A percentile compares a stretch with the other conserved stretches of the same genome.
Evolutionary conservation across 2,329 filamentous ascomycete species (phyloP).

Genomic region (Alternaria sp.): DNA sequence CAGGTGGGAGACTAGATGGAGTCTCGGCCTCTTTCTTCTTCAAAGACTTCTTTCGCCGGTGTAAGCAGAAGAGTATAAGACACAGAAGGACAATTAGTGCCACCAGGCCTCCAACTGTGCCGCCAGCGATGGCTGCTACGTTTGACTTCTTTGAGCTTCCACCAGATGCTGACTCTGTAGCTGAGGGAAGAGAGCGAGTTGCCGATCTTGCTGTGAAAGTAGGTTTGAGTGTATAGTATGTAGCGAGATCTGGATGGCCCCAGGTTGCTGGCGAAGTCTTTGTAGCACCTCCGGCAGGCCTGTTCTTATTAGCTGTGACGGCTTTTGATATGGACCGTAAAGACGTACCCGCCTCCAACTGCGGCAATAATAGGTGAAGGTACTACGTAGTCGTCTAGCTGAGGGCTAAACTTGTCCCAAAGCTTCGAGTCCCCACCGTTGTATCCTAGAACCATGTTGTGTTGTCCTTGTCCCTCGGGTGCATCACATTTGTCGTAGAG

Average conservation of each 20-base stretch:
- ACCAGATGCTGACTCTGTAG: constrained; percentile 24
- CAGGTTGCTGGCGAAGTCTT: constrained; percentile 59
- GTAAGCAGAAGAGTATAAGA: constrained; percentile 46
- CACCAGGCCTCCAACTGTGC: constrained; percentile 48
- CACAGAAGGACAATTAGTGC: constrained; percentile 40
- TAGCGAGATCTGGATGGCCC: constrained; percentile 57
- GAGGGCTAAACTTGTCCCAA: constrained; percentile 61
- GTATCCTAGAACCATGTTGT: constrained; percentile 62
- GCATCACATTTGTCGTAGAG: constrained; percentile 58
- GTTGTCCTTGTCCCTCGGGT: constrained; percentile 60
- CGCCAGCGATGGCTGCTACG: constrained; percentile 49
- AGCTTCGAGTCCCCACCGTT: constrained; percentile 54
- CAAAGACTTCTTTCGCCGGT: constrained; percentile 42
- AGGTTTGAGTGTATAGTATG: constrained; percentile 61
- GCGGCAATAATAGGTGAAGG: constrained; percentile 58
- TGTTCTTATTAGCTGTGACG: constrained; percentile 32
- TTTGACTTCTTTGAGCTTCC: constrained; percentile 30
- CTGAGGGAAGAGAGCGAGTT: constrained; percentile 53
- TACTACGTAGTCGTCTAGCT: constrained; percentile 61
- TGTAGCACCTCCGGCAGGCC: constrained; percentile 61
- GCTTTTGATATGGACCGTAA: not conserved
- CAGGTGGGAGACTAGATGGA: constrained; percentile 26
- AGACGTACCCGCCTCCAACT: constrained; percentile 51
- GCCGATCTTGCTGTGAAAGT: constrained; percentile 56
- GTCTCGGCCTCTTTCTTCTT: constrained; percentile 21